Base-by-base conservation (phyloP, 2,329 filamentous ascomycete species). In the Arthrobotrys conoides region DNA sequence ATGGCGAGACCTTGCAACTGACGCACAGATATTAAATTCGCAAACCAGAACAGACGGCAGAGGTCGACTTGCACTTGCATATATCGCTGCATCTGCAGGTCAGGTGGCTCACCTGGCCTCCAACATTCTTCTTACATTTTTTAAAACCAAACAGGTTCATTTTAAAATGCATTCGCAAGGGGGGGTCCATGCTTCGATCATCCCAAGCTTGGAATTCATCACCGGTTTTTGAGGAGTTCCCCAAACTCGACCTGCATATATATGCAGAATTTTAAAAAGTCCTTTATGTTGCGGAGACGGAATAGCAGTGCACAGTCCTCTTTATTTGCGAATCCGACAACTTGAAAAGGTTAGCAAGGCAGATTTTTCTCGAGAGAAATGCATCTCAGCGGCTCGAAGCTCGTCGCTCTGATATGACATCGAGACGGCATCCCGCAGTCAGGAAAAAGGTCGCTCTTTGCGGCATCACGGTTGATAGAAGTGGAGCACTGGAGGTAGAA, bases 1-100 rank as follows among this genome's bases (percentile, higher is more conserved):
- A 53, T 63, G 20, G 48, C 46, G 51, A 33, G 18, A 41, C 20
- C 20, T 49, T n/a, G n/a, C n/a, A n/a, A n/a, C n/a, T 30, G 27
- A 46, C 59, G 68, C 68, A 55, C 68, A 33, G 68, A 71, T 57
- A 64, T 61, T 46, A 55, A 71, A 46, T 51, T 44, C 20, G 33
- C 30, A 16, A 24, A 69, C 22, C n/a, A 44, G 24, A 49, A 6
- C 14, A 46, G 51, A 61, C 24, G 53, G 44, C 44, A 65, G 27
- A 30, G 22, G 12, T 53, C 57, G n/a, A 10, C 46, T 20, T 46
- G 68, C 68, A 10, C 46, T 20, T 46, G 68, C 68, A 48, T 57
- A 71, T 71, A 53, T 55, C 61, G 20, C 33, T 44, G 59, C 46
- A 65, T 20, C 20, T 41, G 57, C 57, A 61, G 59, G 57, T 71